A percentile compares a stretch with the other conserved stretches of the same genome.
Conservation (phyloP, 2,329 filamentous ascomycete genomes). For the Mollisiaceae sp. region DNA sequence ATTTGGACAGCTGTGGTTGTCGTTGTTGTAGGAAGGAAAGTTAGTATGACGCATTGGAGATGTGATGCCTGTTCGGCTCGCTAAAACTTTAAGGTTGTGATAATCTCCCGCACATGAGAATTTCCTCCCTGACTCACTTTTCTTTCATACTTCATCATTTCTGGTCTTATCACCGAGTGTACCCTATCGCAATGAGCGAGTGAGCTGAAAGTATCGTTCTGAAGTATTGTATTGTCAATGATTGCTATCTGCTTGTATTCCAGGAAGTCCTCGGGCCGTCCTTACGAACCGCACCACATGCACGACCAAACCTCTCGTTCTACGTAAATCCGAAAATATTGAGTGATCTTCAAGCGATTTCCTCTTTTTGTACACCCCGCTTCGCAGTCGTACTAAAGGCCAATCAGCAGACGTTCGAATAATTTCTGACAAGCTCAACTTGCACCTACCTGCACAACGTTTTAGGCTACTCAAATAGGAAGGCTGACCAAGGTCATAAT, state of each 20-base stretch:
- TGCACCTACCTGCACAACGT: too few species aligned
- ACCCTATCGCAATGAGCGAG: background rate
- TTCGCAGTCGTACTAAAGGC: background rate
- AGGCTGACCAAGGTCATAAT: too few species aligned
- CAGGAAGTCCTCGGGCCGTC: too few species aligned
- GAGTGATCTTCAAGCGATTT: background rate
- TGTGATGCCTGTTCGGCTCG: background rate
- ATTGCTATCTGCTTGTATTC: too few species aligned
- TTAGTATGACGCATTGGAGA: background rate
- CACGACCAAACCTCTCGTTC: too few species aligned
- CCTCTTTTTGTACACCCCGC: background rate
- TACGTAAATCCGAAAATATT: too few species aligned
- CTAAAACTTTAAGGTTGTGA: background rate
- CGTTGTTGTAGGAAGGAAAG: conserved; percentile 1
- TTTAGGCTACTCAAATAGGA: too few species aligned
- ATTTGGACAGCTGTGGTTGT: conserved; percentile 2
- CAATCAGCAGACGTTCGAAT: background rate
- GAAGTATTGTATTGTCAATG: too few species aligned
- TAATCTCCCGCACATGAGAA: background rate
- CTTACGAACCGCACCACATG: too few species aligned
- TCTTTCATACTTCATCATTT: background rate
- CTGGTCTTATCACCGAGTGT: background rate
- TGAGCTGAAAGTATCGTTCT: too few species aligned
- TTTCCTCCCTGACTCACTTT: too few species aligned
- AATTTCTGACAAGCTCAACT: too few species aligned